phyloP scores from a whole-genome alignment of 345 rosid genomes.

The Eucalyptus rudis region DNA sequence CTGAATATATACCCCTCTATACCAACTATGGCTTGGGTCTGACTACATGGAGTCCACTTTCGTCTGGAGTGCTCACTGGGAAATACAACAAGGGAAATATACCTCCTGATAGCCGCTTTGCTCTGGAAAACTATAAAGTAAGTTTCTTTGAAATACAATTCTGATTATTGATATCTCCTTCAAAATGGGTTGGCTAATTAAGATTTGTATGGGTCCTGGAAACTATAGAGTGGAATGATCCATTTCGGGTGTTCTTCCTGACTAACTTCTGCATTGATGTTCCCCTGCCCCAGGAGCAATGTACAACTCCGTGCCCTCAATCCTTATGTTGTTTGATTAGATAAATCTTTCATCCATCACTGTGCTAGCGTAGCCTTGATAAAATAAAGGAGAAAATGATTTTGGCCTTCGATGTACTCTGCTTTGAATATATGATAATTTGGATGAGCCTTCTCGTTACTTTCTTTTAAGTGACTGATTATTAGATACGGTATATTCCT shows the following conservation, averaged over 20 bases:
- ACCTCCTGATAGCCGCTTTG: slow-evolving; percentile 89
- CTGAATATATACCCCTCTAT: slow-evolving; percentile 82
- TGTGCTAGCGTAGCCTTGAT: neutral
- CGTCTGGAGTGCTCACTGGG: slow-evolving; percentile 97
- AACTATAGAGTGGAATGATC: neutral
- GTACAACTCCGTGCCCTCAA: neutral
- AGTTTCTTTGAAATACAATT: neutral
- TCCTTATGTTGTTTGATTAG: neutral
- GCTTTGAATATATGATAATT: neutral
- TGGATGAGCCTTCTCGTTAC: neutral
- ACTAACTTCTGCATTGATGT: neutral
- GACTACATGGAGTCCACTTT: slow-evolving; percentile 98
- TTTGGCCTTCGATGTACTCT: neutral
- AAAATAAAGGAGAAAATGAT: neutral
- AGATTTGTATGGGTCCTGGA: neutral
- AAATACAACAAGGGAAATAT: slow-evolving; percentile 79
- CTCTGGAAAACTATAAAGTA: slow-evolving; percentile 92
- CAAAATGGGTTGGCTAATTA: neutral
- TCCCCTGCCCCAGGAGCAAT: neutral
- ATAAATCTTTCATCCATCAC: neutral
- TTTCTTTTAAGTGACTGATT: neutral
- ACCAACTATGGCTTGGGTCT: slow-evolving; percentile 84
- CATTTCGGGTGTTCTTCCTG: neutral
- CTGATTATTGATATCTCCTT: neutral
- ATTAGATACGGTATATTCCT: neutral